A percentile compares a stretch with the other conserved stretches of the same genome.
These are phyloP conservation scores for Lactuca saligna DNA, from an alignment of 129 eudicot species.

Conservation along the genomic window DNA sequence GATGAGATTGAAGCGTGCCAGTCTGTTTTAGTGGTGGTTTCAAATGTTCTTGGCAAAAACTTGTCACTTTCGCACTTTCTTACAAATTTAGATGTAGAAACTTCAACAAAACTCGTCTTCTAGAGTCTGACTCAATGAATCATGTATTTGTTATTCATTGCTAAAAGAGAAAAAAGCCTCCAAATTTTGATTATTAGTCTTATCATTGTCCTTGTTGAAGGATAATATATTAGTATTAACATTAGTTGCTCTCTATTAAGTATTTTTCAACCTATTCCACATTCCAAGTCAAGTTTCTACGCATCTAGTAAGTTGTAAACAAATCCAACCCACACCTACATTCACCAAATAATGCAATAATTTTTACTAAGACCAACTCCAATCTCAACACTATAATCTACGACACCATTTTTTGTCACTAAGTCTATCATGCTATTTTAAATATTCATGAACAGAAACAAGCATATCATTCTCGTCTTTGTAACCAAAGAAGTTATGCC, in stretches of 20 bases:
- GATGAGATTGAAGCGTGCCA: constrained; percentile 78
- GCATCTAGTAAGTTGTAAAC: too few relatives aligned
- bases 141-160: not conserved
- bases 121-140: constrained; percentile 37
- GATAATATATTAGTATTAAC: too few relatives aligned
- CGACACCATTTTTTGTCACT: not conserved
- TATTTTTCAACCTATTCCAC: too few relatives aligned
- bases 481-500: not conserved
- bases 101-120: constrained; percentile 43
- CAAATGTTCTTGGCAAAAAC: constrained; percentile 43
- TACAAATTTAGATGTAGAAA: constrained; percentile 46
- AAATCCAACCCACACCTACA: too few relatives aligned
- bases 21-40: constrained; percentile 44
- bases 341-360: too few relatives aligned
- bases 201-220: too few relatives aligned
- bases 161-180: not conserved
- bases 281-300: too few relatives aligned
- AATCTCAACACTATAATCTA: too few relatives aligned
- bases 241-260: too few relatives aligned
- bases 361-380: too few relatives aligned
- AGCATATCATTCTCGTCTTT: not conserved
- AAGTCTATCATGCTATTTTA: not conserved
- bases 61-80: constrained; percentile 36
- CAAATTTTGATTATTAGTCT: not conserved
- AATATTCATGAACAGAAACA: not conserved